Evolutionary conservation across 2,329 filamentous ascomycete species (phyloP).

Genomic region (Phaeophleospora eucalypticola): DNA sequence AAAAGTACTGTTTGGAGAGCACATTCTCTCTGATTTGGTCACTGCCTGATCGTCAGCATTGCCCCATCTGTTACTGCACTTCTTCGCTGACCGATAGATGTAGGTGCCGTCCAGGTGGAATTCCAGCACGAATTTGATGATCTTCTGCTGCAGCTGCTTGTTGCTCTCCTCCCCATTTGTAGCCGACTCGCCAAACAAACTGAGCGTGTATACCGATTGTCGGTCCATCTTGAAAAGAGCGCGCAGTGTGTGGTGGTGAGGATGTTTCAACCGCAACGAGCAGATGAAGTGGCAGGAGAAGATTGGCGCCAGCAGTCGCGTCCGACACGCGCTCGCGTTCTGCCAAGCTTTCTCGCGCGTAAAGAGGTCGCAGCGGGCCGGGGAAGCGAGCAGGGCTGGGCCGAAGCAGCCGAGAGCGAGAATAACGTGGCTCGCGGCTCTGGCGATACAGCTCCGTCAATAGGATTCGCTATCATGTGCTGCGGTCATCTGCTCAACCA

Average conservation of each 20-base stretch:
- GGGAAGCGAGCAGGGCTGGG: not conserved
- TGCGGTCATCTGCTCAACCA: too few species aligned
- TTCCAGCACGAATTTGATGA: slow-evolving; percentile 87
- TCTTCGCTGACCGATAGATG: slow-evolving; percentile 70
- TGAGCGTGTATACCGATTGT: slow-evolving; percentile 80
- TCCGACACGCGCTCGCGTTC: not conserved
- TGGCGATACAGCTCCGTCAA: not conserved
- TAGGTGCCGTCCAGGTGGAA: slow-evolving; percentile 93
- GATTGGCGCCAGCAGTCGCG: not conserved
- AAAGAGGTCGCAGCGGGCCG: slow-evolving; percentile 5
- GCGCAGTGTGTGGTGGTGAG: slow-evolving; percentile 3
- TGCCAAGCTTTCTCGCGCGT: too few species aligned
- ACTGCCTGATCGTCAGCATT: slow-evolving; percentile 51
- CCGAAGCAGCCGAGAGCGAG: slow-evolving; percentile 7
- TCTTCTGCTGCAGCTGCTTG: slow-evolving; percentile 64
- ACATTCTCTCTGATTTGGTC: slow-evolving; percentile 95
- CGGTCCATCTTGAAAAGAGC: slow-evolving; percentile 63
- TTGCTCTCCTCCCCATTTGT: slow-evolving; percentile 35
- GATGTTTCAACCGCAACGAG: not conserved
- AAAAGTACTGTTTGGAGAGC: slow-evolving; percentile 88
- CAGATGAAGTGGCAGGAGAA: slow-evolving; percentile 1
- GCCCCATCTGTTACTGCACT: not conserved
- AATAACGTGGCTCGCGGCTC: slow-evolving; percentile 2
- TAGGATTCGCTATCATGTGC: too few species aligned
- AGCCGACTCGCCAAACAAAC: slow-evolving; percentile 59